Base-by-base conservation (phyloP, 208 protist genomes). In the Leishmania aethiopica region DNA sequence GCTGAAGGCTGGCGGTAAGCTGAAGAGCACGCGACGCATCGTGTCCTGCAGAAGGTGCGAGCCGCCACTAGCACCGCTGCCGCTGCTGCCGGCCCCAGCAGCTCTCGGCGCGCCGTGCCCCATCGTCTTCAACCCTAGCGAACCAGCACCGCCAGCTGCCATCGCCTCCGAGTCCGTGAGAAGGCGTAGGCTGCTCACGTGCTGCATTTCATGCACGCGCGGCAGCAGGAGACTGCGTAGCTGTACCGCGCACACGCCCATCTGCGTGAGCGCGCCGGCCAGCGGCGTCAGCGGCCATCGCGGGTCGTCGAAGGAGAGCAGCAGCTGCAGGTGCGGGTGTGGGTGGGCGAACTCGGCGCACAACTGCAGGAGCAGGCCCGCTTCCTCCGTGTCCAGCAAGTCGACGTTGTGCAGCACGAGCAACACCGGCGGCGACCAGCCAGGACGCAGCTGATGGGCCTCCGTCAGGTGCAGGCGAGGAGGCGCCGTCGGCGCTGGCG, bases 31-130 rank as follows among this genome's bases (percentile, higher is more conserved):
- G 66, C 94, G 92, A 35, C 90, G 85, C 74, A 97, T 89, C 7
- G 94, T 97, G 79, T 97, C 94, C n/a, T 92, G 87, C 75, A 95
- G 75, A 3, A 92, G 92, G 4, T 95, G 80, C 5, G 82, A 79
- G 45, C 49, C 62, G 15, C 60, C n/a, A 67, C 60, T n/a, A 15
- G 60, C 19, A 62, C 57, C 57, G 57, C 57, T n/a, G 25, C 37
- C 64, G 13, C 47, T 40, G 28, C 45, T 17, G 25, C 40, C 66
- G 37, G 66, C 66, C 32, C 53, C 77, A 35, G 45, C 75, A 47
- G 47, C 47, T 17, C 49, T 66, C 37, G 80, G 71, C 28, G 77
- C 69, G 19, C 37, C 60, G 17, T 77, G 49, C 66, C 69, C 70
- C 66, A 67, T 71, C 67, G 51, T 67, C 51, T 45, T 75, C 59